Percentiles rank a stretch among this genome's conserved stretches.
phyloP scores from a whole-genome alignment of 2,329 filamentous ascomycete species.

The Fusarium sp. region DNA sequence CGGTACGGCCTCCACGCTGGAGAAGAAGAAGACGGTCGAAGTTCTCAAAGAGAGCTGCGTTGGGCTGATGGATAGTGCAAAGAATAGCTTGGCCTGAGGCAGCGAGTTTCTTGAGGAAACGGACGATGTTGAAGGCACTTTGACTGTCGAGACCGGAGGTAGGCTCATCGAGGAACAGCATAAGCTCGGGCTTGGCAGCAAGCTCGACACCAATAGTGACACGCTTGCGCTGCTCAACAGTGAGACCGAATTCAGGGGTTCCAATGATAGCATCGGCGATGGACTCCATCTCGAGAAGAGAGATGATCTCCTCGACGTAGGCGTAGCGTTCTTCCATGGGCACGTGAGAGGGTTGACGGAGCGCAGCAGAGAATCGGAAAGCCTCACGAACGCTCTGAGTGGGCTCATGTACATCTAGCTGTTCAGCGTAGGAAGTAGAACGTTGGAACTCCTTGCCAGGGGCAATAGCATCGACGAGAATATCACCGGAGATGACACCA shows the following conservation, averaged over 20 bases:
- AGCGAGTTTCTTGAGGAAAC: slow-evolving; percentile 81
- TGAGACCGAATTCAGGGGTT: slow-evolving; percentile 75
- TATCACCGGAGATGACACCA: slow-evolving; percentile 68
- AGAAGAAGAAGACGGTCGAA: slow-evolving; percentile 87
- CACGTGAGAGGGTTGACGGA: slow-evolving; percentile 68
- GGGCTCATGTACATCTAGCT: slow-evolving; percentile 72
- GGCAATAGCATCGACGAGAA: slow-evolving; percentile 67
- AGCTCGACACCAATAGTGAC: slow-evolving; percentile 94
- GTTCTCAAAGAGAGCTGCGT: slow-evolving; percentile 86
- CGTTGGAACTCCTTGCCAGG: slow-evolving; percentile 72
- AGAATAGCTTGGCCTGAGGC: slow-evolving; percentile 88
- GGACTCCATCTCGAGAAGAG: slow-evolving; percentile 68
- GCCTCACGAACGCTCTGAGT: slow-evolving; percentile 73
- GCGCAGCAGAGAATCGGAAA: slow-evolving; percentile 71
- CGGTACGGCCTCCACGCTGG: slow-evolving; percentile 80
- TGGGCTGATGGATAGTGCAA: slow-evolving; percentile 92
- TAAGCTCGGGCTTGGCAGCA: slow-evolving; percentile 81
- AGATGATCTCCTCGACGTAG: slow-evolving; percentile 72
- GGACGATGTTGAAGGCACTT: slow-evolving; percentile 80
- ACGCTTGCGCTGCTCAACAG: slow-evolving; percentile 75
- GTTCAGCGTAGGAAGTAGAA: slow-evolving; percentile 72
- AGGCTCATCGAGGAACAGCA: slow-evolving; percentile 84
- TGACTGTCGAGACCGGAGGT: slow-evolving; percentile 75
- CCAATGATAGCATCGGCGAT: slow-evolving; percentile 71
- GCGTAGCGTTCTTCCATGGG: slow-evolving; percentile 67